A percentile compares a stretch with the other conserved stretches of the same genome.
These are phyloP conservation scores for Thymus mandschuricus DNA, from an alignment of 257 asterid genomes.

Conservation along the genomic window DNA sequence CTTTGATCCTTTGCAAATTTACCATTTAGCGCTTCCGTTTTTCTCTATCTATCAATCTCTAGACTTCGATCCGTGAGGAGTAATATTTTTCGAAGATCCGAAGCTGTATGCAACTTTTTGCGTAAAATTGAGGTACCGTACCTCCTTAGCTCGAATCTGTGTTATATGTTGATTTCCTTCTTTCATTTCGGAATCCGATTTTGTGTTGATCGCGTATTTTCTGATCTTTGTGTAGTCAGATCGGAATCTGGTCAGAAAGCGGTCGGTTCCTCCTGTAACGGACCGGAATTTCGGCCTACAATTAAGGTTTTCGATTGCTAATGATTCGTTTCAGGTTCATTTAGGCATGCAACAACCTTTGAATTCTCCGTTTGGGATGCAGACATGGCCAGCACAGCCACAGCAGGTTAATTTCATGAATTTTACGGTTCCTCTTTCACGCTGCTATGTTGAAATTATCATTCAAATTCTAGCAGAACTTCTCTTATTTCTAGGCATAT, in stretches of 20 bases:
- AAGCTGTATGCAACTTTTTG: conserved; percentile 11
- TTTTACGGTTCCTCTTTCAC: conserved; percentile 2
- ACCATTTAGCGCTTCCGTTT: background rate
- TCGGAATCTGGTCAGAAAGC: conserved; percentile 48
- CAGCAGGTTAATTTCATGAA: conserved; percentile 68
- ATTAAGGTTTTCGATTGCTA: conserved; percentile 29
- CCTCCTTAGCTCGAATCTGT: background rate
- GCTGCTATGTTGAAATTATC: conserved; percentile 17
- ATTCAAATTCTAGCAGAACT: conserved; percentile 2
- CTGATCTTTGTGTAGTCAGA: conserved; percentile 32
- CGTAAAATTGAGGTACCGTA: conserved; percentile 35
- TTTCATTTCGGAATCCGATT: conserved; percentile 19
- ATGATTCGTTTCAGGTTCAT: conserved; percentile 8
- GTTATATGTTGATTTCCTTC: background rate
- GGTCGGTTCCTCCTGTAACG: conserved; percentile 39
- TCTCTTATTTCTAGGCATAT: background rate
- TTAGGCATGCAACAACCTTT: conserved; percentile 53
- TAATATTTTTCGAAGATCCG: background rate
- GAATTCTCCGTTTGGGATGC: conserved; percentile 75
- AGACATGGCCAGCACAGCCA: conserved; percentile 75
- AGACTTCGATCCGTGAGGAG: conserved; percentile 32
- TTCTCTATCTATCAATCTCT: conserved; percentile 23
- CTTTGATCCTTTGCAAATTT: conserved; percentile 31
- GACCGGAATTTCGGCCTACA: conserved; percentile 46
- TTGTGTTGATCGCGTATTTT: conserved; percentile 7